Evolutionary conservation across 495 filamentous ascomycete genomes (phyloP).

Genomic region (Neurospora sp.): DNA sequence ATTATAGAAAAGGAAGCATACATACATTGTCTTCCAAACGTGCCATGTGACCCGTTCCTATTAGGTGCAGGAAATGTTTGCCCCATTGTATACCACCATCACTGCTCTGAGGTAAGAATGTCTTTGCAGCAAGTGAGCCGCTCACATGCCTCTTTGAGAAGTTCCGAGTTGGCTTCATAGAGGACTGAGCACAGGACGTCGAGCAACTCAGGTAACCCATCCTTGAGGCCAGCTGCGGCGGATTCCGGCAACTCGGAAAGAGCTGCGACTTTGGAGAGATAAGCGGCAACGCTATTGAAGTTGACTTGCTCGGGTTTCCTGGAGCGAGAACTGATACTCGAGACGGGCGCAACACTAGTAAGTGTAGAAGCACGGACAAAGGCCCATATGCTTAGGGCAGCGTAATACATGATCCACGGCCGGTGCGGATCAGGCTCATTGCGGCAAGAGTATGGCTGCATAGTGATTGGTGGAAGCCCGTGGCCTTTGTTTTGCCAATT

Average conservation of each 20-base stretch:
- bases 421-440: slow-evolving; percentile 84
- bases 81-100: neutral
- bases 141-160: slow-evolving; percentile 33
- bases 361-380: slow-evolving; percentile 60
- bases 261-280: slow-evolving; percentile 31
- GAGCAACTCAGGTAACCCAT: slow-evolving; percentile 34
- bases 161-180: slow-evolving; percentile 33
- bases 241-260: slow-evolving; percentile 27
- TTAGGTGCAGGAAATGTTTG: neutral
- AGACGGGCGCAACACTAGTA: neutral
- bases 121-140: slow-evolving; percentile 34
- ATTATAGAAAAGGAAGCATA: neutral
- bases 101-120: slow-evolving; percentile 15
- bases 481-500: slow-evolving; percentile 16
- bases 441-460: slow-evolving; percentile 58
- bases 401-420: slow-evolving; percentile 94
- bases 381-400: slow-evolving; percentile 83
- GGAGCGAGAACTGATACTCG: slow-evolving; percentile 46
- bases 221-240: slow-evolving; percentile 21
- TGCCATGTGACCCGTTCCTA: neutral
- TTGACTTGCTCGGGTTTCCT: slow-evolving; percentile 18
- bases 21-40: neutral
- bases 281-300: slow-evolving; percentile 26
- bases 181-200: slow-evolving; percentile 31
- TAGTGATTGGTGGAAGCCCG: slow-evolving; percentile 23